phyloP scores from a whole-genome alignment of 228 moss, liverwort and hornwort species.

The Sphagnum magellanicum region DNA sequence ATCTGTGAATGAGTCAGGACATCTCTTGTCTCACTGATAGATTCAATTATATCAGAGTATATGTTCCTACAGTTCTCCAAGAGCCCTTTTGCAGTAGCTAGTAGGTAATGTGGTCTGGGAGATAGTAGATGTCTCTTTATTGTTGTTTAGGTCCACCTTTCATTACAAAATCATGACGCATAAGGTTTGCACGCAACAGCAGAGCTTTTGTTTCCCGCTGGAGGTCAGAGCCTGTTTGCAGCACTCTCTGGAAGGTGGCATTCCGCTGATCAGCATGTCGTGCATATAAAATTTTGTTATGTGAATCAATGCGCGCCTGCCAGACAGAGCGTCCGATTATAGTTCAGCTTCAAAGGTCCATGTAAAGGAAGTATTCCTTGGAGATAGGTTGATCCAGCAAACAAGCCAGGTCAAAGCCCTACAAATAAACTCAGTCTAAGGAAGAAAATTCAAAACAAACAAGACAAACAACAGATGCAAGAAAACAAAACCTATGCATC shows the following conservation, averaged over 20 bases:
- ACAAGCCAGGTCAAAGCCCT: too few relatives aligned
- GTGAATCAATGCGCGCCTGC: conserved; percentile 97
- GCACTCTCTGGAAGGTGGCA: conserved; percentile 84
- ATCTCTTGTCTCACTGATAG: too few relatives aligned
- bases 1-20: too few relatives aligned
- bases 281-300: conserved; percentile 97
- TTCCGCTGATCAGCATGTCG: conserved; percentile 98
- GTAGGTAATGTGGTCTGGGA: too few relatives aligned
- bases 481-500: too few relatives aligned
- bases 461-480: background rate
- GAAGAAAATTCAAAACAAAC: background rate
- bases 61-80: too few relatives aligned
- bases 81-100: too few relatives aligned
- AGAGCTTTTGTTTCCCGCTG: conserved; percentile 97
- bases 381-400: too few relatives aligned
- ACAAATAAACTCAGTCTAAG: background rate
- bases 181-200: conserved; percentile 91
- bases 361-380: too few relatives aligned
- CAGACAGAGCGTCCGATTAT: conserved; percentile 1
- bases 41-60: too few relatives aligned
- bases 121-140: background rate
- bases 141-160: conserved; percentile 63
- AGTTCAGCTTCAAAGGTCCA: background rate
- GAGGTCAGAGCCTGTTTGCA: conserved; percentile 91
- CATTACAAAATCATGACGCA: conserved; percentile 95